Conservation (phyloP, 2,329 filamentous ascomycete genomes). For the Ophiocordyceps camponoti-rufipedis region DNA sequence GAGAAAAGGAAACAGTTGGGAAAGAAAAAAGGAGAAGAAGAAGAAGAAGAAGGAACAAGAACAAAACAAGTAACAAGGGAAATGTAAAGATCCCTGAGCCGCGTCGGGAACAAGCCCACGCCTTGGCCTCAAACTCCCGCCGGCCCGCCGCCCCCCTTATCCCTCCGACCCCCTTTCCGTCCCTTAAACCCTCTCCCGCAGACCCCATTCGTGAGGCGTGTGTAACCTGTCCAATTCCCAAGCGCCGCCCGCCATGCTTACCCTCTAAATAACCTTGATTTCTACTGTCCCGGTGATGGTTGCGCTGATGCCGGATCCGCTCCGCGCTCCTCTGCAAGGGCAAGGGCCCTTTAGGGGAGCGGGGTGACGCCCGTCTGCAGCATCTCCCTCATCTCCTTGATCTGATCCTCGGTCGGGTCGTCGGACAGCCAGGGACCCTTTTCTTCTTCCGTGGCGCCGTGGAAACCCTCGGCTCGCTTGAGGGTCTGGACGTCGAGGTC, state of each 20-base stretch:
- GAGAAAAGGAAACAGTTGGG: neutral
- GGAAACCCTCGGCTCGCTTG: conserved; percentile 71
- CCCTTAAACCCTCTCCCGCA: neutral
- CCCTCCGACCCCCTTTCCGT: neutral
- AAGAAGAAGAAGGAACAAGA: neutral
- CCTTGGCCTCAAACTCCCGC: neutral
- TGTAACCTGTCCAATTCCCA: conserved; percentile 3
- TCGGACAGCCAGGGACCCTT: conserved; percentile 71
- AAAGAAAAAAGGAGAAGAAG: neutral
- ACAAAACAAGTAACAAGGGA: neutral
- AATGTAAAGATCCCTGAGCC: neutral
- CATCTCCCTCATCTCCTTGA: conserved; percentile 40
- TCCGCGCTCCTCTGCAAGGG: neutral
- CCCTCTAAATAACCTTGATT: conserved; percentile 1
- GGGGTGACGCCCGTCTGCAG: conserved; percentile 11
- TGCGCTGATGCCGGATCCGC: neutral
- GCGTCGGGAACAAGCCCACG: neutral
- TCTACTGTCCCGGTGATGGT: neutral
- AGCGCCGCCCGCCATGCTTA: conserved; percentile 12
- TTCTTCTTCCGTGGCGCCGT: conserved; percentile 64
- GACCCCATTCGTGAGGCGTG: neutral
- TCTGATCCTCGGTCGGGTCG: conserved; percentile 44
- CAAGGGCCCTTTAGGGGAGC: conserved; percentile 1
- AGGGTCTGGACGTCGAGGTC: conserved; percentile 86
- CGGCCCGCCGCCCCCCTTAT: too few relatives aligned